phyloP scores from a whole-genome alignment of 2,329 filamentous ascomycete species.

The Teratosphaeriaceae sp. region DNA sequence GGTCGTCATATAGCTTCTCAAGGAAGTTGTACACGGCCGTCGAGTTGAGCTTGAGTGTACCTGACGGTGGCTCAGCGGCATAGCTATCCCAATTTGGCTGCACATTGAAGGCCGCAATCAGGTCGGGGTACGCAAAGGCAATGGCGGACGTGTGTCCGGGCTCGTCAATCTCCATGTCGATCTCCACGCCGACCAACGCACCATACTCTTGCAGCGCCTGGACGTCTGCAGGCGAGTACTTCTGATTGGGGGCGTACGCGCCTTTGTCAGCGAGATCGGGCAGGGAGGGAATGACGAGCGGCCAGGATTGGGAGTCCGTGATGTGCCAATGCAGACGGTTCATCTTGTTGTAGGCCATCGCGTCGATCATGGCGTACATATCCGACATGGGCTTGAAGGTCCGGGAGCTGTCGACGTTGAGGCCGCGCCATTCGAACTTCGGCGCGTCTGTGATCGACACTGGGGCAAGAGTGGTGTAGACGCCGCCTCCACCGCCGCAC shows the following conservation, averaged over 20 bases:
- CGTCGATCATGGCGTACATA: conserved; percentile 70
- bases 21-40: conserved; percentile 64
- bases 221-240: conserved; percentile 62
- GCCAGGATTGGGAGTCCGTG: conserved; percentile 81
- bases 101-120: conserved; percentile 58
- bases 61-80: conserved; percentile 49
- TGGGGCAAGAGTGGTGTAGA: conserved; percentile 66
- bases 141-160: conserved; percentile 71
- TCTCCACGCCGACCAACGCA: conserved; percentile 59
- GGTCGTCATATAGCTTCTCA: conserved; percentile 63
- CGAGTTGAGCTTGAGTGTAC: conserved; percentile 70
- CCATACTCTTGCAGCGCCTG: conserved; percentile 64
- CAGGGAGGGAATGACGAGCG: conserved; percentile 69
- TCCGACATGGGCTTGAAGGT: conserved; percentile 62
- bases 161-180: conserved; percentile 73
- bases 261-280: conserved; percentile 67
- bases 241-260: conserved; percentile 60
- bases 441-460: conserved; percentile 67
- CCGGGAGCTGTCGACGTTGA: conserved; percentile 72
- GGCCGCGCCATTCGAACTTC: conserved; percentile 67
- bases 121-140: conserved; percentile 59
- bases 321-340: conserved; percentile 76
- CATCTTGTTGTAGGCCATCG: conserved; percentile 70
- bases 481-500: conserved; percentile 48
- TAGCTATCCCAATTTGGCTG: conserved; percentile 49